A percentile compares a stretch with the other conserved stretches of the same genome.
phyloP scores from a whole-genome alignment of 2,329 filamentous ascomycete genomes.

The Xylaria polymorpha region DNA sequence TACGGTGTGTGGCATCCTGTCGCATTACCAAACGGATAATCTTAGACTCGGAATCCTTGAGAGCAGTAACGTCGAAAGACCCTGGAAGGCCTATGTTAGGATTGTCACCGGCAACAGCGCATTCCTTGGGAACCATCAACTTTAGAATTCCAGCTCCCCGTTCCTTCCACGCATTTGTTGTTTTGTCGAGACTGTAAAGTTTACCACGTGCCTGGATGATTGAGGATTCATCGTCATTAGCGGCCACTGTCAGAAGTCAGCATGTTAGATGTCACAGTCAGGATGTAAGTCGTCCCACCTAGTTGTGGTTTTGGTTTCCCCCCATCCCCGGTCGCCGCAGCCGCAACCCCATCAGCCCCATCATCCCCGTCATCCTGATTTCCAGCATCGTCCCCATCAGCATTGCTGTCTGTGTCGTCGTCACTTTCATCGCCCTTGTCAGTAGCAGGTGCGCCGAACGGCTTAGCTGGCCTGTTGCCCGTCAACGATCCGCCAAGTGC shows the following conservation, averaged over 20 bases:
- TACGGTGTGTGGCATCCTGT: conserved; percentile 86
- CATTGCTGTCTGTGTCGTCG: conserved; percentile 53
- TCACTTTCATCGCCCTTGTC: conserved; percentile 58
- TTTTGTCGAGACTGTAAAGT: conserved; percentile 81
- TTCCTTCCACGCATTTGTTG: conserved; percentile 84
- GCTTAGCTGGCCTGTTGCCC: conserved; percentile 72
- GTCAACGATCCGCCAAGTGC: conserved; percentile 66
- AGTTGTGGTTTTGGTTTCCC: conserved; percentile 75
- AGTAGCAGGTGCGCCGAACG: conserved; percentile 81
- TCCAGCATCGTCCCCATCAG: conserved; percentile 4
- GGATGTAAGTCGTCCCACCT: conserved; percentile 62
- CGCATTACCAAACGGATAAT: conserved; percentile 85
- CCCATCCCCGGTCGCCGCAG: conserved; percentile 63
- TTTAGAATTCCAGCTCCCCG: conserved; percentile 84
- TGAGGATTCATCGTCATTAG: conserved; percentile 87
- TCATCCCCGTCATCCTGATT: neutral
- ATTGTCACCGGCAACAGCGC: conserved; percentile 65
- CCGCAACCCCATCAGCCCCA: conserved; percentile 18
- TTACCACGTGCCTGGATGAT: conserved; percentile 82
- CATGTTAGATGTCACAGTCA: conserved; percentile 39
- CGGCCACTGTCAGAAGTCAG: conserved; percentile 61
- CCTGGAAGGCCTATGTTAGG: conserved; percentile 60
- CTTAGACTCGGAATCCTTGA: conserved; percentile 62
- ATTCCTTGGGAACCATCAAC: conserved; percentile 77
- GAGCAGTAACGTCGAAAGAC: conserved; percentile 66